Evolutionary conservation across 2,329 filamentous ascomycete genomes (phyloP), one percentile per base, ranked within the genome.

Genomic region (Cercospora canescens): DNA sequence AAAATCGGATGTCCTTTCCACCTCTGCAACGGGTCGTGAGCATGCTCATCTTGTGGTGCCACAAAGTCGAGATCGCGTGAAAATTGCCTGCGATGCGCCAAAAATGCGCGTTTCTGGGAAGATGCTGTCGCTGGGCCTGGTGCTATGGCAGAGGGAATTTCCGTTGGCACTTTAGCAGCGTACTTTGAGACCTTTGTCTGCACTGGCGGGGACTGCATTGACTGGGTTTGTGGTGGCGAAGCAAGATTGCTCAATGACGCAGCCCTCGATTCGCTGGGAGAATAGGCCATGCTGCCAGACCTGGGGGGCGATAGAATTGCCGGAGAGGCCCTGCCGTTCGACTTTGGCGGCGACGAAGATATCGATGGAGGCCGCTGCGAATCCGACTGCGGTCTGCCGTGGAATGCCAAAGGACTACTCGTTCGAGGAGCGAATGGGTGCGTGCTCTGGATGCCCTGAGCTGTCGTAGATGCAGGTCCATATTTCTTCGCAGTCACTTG

Each of bases 1-100:
- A 98, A 90, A 12, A 97, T 86, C 0, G 96, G 95, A 12, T 88
- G 86, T 3, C 96, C 96, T 79, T 91, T 93, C 95, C 95, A 99
- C 70, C 95, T 86, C 76, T 96, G 86, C 6, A 99, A 82, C 2
- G 89, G 88, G 79, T 99, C 95, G 18, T 88, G 80, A 73, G 83
- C 81, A 39, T 82, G 82, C 55, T 86, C 86, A 66, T 84, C 87
- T 56, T 80, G 80, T 4, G 87, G 88, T 5, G 81, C 72, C 60
- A 89, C 84, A 67, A 86, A 88, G 21, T 84, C 81, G 16, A 87
- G 77, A 26, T 85, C 81, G 28, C 82, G 79, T 14, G 83, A 84
- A 48, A 82, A 78, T 54, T 82, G 79, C 39, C 79, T 77, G 32
- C 76, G 76, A 41, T 79, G 79, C 12, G 75, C 71, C 50, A 64